Evolutionary conservation across 129 eudicot species (phyloP).

Genomic region (Escallonia herrerae): DNA sequence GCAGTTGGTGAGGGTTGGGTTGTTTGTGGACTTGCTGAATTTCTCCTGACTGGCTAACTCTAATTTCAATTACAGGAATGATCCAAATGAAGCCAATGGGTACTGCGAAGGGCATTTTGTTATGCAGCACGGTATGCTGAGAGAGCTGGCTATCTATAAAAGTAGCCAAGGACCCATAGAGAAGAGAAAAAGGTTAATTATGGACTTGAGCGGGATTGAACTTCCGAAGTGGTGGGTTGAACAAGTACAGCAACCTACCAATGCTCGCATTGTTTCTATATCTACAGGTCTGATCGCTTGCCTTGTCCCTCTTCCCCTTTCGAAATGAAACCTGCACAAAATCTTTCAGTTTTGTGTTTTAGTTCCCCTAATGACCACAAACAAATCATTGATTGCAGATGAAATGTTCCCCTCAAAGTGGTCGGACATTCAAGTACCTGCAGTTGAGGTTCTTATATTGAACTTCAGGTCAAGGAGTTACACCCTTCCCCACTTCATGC

Average conservation of each 20-base stretch:
- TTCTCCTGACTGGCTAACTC: not conserved
- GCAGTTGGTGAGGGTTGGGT: not conserved
- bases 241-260: constrained; percentile 11
- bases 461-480: constrained; percentile 33
- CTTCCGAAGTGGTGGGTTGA: constrained; percentile 3
- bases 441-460: constrained; percentile 33
- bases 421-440: constrained; percentile 29
- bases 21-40: not conserved
- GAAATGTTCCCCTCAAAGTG: constrained; percentile 34
- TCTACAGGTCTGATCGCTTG: constrained; percentile 36
- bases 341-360: not conserved
- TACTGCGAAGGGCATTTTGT: constrained; percentile 34
- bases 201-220: constrained; percentile 21
- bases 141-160: constrained; percentile 42
- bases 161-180: constrained; percentile 26
- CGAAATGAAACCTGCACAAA: not conserved
- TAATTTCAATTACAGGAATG: constrained; percentile 23
- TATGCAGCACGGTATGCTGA: constrained; percentile 46
- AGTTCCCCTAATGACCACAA: not conserved
- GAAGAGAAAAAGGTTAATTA: constrained; percentile 29
- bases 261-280: constrained; percentile 35
- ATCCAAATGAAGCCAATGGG: constrained; percentile 10
- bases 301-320: not conserved
- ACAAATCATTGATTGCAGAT: constrained; percentile 20
- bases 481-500: constrained; percentile 34